Conservation (phyloP, 73 alveolate species). For the Loxodes magnus region DNA sequence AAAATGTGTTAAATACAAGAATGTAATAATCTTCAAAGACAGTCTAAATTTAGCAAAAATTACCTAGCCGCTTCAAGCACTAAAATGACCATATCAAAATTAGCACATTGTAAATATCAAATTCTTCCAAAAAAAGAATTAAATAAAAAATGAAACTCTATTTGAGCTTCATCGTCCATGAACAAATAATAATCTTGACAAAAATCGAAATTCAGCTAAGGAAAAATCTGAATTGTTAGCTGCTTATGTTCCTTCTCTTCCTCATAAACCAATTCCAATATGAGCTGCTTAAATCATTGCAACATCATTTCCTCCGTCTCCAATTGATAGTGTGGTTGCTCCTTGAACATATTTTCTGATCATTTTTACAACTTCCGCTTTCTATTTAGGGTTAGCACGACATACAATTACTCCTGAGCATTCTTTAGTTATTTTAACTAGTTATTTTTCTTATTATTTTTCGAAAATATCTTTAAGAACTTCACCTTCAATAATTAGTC, state of each 20-base stretch:
- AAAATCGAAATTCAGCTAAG: constrained; percentile 61
- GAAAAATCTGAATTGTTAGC: constrained; percentile 76
- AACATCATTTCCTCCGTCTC: constrained; percentile 95
- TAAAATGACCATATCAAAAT: constrained; percentile 58
- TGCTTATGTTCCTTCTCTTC: constrained; percentile 82
- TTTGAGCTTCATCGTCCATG: constrained; percentile 89
- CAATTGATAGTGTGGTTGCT: constrained; percentile 69
- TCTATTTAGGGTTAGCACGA: constrained; percentile 90
- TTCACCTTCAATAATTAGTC: constrained; percentile 36
- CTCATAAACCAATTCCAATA: constrained; percentile 87
- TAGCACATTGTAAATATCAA: constrained; percentile 49
- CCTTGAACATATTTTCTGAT: constrained; percentile 50
- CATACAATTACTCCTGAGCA: constrained; percentile 77
- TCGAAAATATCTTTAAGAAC: constrained; percentile 9
- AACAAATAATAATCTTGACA: constrained; percentile 52
- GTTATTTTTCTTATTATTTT: constrained; percentile 1
- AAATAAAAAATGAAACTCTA: constrained; percentile 53
- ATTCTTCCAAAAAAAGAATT: constrained; percentile 74
- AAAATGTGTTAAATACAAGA: constrained; percentile 61
- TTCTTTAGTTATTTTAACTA: constrained; percentile 14
- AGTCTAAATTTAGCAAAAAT: constrained; percentile 53
- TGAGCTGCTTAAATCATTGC: constrained; percentile 88
- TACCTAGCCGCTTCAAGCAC: constrained; percentile 56
- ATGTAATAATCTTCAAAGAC: constrained; percentile 70
- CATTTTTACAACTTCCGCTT: constrained; percentile 81